A percentile compares a stretch with the other conserved stretches of the same genome.
These are phyloP conservation scores for Nidula niveotomentosa DNA, from an alignment of 1,284 basidiomycete genomes.

Conservation along the genomic window DNA sequence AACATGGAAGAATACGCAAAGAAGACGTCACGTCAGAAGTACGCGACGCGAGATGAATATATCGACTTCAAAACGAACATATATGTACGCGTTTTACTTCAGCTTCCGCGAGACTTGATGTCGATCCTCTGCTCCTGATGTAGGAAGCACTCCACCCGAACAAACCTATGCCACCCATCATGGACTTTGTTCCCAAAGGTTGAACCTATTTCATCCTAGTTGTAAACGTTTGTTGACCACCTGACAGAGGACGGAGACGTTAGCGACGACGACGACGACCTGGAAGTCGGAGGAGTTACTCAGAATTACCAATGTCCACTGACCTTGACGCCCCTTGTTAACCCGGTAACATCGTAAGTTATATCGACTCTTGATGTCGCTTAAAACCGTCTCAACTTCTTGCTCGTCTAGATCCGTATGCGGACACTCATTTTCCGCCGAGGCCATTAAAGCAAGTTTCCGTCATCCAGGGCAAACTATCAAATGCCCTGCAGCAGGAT, in stretches of 20 bases:
- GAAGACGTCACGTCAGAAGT: slow-evolving; percentile 75
- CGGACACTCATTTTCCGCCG: slow-evolving; percentile 70
- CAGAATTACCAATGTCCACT: slow-evolving; percentile 84
- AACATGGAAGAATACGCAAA: slow-evolving; percentile 46
- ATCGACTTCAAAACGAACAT: slow-evolving; percentile 62
- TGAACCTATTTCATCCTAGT: slow-evolving; percentile 1
- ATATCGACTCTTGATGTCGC: slow-evolving; percentile 1
- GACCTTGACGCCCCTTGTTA: slow-evolving; percentile 57
- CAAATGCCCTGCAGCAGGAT: slow-evolving; percentile 71
- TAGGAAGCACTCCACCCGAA: slow-evolving; percentile 72
- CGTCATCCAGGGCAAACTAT: slow-evolving; percentile 28
- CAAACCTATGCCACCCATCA: slow-evolving; percentile 74
- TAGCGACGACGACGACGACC: slow-evolving; percentile 75
- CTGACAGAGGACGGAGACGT: slow-evolving; percentile 71
- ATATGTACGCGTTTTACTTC: slow-evolving; percentile 52
- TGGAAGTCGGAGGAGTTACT: slow-evolving; percentile 80
- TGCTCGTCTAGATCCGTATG: slow-evolving; percentile 49
- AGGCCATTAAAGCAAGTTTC: slow-evolving; percentile 59
- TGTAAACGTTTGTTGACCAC: not conserved
- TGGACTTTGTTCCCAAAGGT: slow-evolving; percentile 73
- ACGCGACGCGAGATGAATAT: slow-evolving; percentile 64
- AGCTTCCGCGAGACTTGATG: not conserved
- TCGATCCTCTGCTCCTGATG: not conserved
- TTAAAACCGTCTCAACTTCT: slow-evolving; percentile 5
- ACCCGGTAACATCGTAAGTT: slow-evolving; percentile 77